These are phyloP conservation scores for Penicillium malachiteum DNA, from an alignment of 495 filamentous ascomycete species.

Conservation along the genomic window DNA sequence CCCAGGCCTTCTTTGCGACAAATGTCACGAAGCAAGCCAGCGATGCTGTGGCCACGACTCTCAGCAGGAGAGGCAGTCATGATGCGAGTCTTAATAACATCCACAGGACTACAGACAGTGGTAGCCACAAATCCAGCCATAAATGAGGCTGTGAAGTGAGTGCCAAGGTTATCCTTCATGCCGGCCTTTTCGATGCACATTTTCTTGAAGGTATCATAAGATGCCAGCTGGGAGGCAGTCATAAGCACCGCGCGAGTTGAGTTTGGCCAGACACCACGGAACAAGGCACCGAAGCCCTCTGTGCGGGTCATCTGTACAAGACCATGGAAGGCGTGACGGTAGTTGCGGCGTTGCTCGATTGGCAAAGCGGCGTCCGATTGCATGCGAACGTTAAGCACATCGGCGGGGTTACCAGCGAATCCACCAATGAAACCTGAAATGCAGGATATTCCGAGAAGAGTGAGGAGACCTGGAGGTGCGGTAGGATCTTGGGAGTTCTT, in stretches of 20 bases:
- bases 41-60: slow-evolving; percentile 56
- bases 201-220: slow-evolving; percentile 88
- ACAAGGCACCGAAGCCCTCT: slow-evolving; percentile 71
- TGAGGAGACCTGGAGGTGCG: slow-evolving; percentile 57
- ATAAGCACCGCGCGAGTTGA: slow-evolving; percentile 86
- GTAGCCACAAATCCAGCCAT: slow-evolving; percentile 91
- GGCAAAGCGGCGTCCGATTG: slow-evolving; percentile 89
- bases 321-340: slow-evolving; percentile 85
- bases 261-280: slow-evolving; percentile 91
- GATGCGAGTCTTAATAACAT: slow-evolving; percentile 95
- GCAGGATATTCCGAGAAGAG: slow-evolving; percentile 76
- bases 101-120: slow-evolving; percentile 90
- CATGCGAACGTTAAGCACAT: slow-evolving; percentile 98
- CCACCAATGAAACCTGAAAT: slow-evolving; percentile 87
- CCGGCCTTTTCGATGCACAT: slow-evolving; percentile 64
- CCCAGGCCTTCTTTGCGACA: slow-evolving; percentile 72
- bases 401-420: slow-evolving; percentile 87
- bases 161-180: slow-evolving; percentile 73
- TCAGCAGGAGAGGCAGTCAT: slow-evolving; percentile 69
- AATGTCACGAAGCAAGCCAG: slow-evolving; percentile 62
- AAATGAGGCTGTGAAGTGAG: slow-evolving; percentile 85
- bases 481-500: slow-evolving; percentile 32
- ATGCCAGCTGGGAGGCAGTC: slow-evolving; percentile 87
- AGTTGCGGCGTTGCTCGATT: slow-evolving; percentile 71
- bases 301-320: slow-evolving; percentile 77